Base-by-base conservation (phyloP, 2,329 filamentous ascomycete genomes). In the Eutypa lata region DNA sequence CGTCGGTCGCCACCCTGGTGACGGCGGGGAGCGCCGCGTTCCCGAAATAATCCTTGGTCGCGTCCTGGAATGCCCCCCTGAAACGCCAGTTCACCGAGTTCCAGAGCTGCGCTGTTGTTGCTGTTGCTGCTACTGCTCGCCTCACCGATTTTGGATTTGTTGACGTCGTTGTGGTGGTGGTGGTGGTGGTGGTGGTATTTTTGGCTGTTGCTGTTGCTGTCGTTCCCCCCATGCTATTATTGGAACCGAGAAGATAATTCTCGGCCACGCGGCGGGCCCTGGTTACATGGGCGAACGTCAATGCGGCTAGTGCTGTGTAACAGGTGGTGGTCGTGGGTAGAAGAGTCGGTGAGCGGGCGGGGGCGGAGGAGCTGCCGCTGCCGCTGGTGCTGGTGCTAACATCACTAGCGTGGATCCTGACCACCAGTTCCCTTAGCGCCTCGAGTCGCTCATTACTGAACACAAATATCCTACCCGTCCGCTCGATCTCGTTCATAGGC, bases 51-150 rank as follows among this genome's bases (percentile, higher is more conserved):
- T 68, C 63, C 6, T 53, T 55, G 7, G 64, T 61, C 16, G 66
- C 60, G 10, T 55, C 54, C 10, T 63, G 50, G 50, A 73, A 72
- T 0, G 71, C 71, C 21, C 72, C 66, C 44, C 60, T 58, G 42
- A n/a, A n/a, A n/a, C 67, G 65, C 73, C 73, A 76, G 56, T 74
- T 74, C 5, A 73, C 73, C 49, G 73, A 73, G 40, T 73, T 73
- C 59, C 72, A 68, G 43, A 76, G 54, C 47, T 61, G 62, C 3
- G 68, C 62, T 2, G 46, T 52, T 42, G 21, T 14, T 33, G 10
- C 26, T 44, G 7, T 53, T 43, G 31, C n/a, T n/a, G n/a, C n/a
- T n/a, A n/a, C n/a, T n/a, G n/a, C n/a, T n/a, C n/a, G n/a, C n/a
- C n/a, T n/a, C n/a, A n/a, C n/a, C n/a, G n/a, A n/a, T n/a, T n/a